phyloP scores from a whole-genome alignment of 495 filamentous ascomycete species.

The Extremus antarcticus region DNA sequence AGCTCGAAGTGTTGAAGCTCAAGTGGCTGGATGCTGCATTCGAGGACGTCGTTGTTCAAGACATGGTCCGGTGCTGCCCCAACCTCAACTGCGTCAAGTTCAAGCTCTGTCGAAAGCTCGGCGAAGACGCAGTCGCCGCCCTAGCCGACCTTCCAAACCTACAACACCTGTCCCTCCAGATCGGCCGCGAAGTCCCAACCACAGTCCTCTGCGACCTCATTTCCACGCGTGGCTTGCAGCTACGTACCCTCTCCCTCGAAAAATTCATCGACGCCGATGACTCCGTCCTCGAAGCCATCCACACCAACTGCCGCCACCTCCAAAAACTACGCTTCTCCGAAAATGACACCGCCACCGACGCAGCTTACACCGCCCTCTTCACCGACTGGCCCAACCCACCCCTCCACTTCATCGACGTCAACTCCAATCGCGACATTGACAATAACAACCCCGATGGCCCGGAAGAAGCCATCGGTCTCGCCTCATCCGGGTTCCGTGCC shows the following conservation, averaged over 20 bases:
- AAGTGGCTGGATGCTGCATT: constrained; percentile 59
- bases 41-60: constrained; percentile 52
- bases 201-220: constrained; percentile 51
- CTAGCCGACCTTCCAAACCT: constrained; percentile 50
- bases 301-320: constrained; percentile 54
- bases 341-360: constrained; percentile 63
- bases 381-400: constrained; percentile 59
- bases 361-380: constrained; percentile 60
- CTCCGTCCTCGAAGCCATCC: constrained; percentile 42
- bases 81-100: constrained; percentile 65
- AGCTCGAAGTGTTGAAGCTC: constrained; percentile 57
- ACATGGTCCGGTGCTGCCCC: constrained; percentile 48
- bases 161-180: constrained; percentile 59
- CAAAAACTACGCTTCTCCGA: constrained; percentile 66
- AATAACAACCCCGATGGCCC: constrained; percentile 53
- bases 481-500: constrained; percentile 58
- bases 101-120: constrained; percentile 43
- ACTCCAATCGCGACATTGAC: constrained; percentile 63
- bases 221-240: constrained; percentile 42
- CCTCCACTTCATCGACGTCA: constrained; percentile 58
- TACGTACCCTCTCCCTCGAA: constrained; percentile 64
- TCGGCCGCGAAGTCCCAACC: constrained; percentile 44
- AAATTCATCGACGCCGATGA: constrained; percentile 34
- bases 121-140: constrained; percentile 36
- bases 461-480: constrained; percentile 51